A percentile compares a stretch with the other conserved stretches of the same genome.
These are phyloP conservation scores for Apiospora saccharicola DNA, from an alignment of 2,329 filamentous ascomycete species.

Conservation along the genomic window DNA sequence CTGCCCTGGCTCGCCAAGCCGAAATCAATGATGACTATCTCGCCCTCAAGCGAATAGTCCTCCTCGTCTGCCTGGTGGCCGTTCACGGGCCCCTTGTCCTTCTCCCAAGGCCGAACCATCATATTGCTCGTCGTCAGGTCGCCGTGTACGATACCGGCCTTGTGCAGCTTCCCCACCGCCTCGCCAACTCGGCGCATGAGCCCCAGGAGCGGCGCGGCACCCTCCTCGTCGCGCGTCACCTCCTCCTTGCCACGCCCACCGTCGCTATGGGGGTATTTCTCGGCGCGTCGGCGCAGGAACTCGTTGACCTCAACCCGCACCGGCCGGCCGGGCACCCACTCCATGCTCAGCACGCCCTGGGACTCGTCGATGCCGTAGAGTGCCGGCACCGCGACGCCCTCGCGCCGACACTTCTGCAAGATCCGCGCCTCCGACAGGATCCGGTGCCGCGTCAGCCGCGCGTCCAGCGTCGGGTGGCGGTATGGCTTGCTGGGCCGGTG, in stretches of 20 bases:
- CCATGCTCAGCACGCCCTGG: conserved; percentile 79
- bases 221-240: conserved; percentile 43
- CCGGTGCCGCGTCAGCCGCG: conserved; percentile 83
- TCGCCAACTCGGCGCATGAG: conserved; percentile 76
- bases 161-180: conserved; percentile 80
- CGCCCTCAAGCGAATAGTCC: conserved; percentile 62
- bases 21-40: conserved; percentile 93
- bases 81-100: conserved; percentile 31
- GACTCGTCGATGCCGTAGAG: conserved; percentile 74
- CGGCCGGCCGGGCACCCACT: conserved; percentile 81
- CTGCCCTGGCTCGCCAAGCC: conserved; percentile 83
- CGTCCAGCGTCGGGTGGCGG: conserved; percentile 88
- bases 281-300: conserved; percentile 63
- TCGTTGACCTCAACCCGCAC: conserved; percentile 74
- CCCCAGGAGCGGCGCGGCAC: conserved; percentile 60
- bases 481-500: conserved; percentile 91
- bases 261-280: conserved; percentile 28
- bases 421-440: conserved; percentile 90
- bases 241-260: conserved; percentile 29
- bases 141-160: conserved; percentile 87
- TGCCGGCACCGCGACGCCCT: conserved; percentile 82
- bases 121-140: conserved; percentile 98
- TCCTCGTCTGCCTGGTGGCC: conserved; percentile 33
- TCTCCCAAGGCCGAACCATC: conserved; percentile 69
- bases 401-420: conserved; percentile 77